Percentiles rank a stretch among this genome's conserved stretches.
These are phyloP conservation scores for Lophiostoma macrostomum DNA, from an alignment of 495 filamentous ascomycete genomes.

Conservation along the genomic window DNA sequence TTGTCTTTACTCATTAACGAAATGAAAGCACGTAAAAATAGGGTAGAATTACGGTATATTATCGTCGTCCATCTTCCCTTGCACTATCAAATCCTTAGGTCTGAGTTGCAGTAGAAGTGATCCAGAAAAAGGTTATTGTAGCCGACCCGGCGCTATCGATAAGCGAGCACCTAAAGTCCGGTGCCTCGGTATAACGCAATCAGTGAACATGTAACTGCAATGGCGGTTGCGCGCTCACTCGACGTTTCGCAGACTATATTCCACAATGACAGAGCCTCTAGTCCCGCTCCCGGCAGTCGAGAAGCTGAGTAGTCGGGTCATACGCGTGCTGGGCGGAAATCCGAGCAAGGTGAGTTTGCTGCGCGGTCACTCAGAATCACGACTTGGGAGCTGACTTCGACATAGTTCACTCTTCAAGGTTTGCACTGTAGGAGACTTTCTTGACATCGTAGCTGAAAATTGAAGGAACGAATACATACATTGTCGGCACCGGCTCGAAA, in stretches of 20 bases:
- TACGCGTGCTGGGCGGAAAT: constrained; percentile 44
- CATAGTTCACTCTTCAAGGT: constrained; percentile 44
- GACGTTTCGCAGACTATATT: constrained; percentile 15
- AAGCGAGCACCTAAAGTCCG: constrained; percentile 32
- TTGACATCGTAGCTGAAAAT: background rate
- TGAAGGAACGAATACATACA: constrained; percentile 46
- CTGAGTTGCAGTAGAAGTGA: background rate
- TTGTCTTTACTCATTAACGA: constrained; percentile 40
- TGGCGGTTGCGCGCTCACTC: constrained; percentile 25
- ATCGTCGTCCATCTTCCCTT: constrained; percentile 18
- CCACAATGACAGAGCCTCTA: constrained; percentile 34
- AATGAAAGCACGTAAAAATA: background rate
- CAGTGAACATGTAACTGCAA: constrained; percentile 20
- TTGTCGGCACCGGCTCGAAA: constrained; percentile 38
- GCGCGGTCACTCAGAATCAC: constrained; percentile 1
- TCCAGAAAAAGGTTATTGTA: constrained; percentile 1
- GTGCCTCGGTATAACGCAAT: constrained; percentile 12
- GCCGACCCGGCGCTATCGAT: constrained; percentile 19
- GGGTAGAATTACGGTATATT: constrained; percentile 25
- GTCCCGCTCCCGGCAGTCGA: constrained; percentile 37
- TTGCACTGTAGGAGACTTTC: background rate
- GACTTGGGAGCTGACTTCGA: background rate
- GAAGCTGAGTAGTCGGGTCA: constrained; percentile 38
- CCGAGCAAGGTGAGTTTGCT: constrained; percentile 38
- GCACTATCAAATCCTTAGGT: constrained; percentile 11